Conservation (phyloP, 78 protist species). For the Ministeria vibrans region DNA sequence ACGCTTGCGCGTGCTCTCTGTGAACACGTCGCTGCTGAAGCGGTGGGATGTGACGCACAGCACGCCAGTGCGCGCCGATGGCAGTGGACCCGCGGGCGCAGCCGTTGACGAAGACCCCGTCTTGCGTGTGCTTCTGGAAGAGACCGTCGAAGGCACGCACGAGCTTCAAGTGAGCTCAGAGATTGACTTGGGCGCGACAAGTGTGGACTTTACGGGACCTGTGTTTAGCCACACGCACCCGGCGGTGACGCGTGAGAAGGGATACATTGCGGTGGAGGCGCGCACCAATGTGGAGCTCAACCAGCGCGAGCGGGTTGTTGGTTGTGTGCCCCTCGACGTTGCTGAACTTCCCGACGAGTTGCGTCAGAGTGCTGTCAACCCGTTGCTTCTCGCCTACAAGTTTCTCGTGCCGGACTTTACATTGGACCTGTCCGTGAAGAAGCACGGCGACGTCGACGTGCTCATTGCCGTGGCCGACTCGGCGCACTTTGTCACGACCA, state of each 20-base stretch:
- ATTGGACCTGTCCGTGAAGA: background rate
- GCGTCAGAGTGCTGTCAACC: background rate
- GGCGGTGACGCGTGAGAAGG: constrained; percentile 5
- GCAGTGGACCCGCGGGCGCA: too few relatives aligned
- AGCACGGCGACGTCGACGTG: background rate
- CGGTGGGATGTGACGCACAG: background rate
- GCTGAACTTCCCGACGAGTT: background rate
- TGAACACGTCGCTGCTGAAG: background rate
- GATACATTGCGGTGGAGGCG: background rate
- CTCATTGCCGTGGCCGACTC: background rate
- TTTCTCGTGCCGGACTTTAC: background rate
- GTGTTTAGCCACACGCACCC: background rate
- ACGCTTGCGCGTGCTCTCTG: background rate
- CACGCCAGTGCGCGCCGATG: background rate
- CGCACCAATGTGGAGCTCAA: background rate
- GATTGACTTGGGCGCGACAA: background rate
- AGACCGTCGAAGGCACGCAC: background rate
- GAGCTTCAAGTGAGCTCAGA: background rate
- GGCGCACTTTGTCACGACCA: background rate
- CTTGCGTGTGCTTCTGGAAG: background rate
- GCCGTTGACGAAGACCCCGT: too few relatives aligned
- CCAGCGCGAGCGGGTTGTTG: background rate
- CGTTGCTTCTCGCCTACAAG: background rate
- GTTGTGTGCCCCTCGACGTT: too few relatives aligned
- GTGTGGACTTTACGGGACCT: background rate